Percentiles rank a stretch among this genome's conserved stretches.
Conservation (phyloP, 495 filamentous ascomycete species). For the Penicillium ochrochloron region DNA sequence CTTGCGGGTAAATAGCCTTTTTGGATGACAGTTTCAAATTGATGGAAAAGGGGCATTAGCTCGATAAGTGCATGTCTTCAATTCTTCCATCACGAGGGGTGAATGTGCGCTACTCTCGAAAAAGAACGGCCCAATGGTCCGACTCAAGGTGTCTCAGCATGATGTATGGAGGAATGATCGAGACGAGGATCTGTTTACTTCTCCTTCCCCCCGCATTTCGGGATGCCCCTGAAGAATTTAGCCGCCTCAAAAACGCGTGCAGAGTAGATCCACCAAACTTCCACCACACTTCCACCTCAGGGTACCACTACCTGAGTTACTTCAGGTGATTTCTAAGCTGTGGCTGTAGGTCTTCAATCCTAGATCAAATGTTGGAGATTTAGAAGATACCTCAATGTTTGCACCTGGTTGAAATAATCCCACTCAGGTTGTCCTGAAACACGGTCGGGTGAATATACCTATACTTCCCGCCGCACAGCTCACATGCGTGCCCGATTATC, state of each 20-base stretch:
- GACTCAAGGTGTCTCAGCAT: slow-evolving; percentile 2
- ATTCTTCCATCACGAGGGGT: background rate
- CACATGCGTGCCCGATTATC: no score
- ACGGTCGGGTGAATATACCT: no score
- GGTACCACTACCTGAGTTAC: background rate
- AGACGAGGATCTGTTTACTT: slow-evolving; percentile 19
- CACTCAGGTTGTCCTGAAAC: no score
- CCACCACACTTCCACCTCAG: background rate
- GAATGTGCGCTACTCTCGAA: background rate
- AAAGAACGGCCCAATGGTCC: background rate
- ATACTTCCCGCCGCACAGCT: no score
- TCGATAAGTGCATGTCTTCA: background rate
- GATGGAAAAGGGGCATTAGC: background rate
- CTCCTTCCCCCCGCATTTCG: slow-evolving; percentile 13
- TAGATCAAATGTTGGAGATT: no score
- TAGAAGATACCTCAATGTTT: no score
- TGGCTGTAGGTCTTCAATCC: no score
- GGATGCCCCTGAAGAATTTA: slow-evolving; percentile 14
- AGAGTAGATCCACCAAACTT: background rate
- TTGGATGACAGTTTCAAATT: slow-evolving; percentile 2
- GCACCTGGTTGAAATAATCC: no score
- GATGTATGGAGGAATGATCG: slow-evolving; percentile 18
- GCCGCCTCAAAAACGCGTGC: slow-evolving; percentile 1
- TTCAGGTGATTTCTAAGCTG: no score
- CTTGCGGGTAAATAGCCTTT: background rate